phyloP scores from a whole-genome alignment of 2,329 filamentous ascomycete genomes.

The Fusarium tanahbumbuense region DNA sequence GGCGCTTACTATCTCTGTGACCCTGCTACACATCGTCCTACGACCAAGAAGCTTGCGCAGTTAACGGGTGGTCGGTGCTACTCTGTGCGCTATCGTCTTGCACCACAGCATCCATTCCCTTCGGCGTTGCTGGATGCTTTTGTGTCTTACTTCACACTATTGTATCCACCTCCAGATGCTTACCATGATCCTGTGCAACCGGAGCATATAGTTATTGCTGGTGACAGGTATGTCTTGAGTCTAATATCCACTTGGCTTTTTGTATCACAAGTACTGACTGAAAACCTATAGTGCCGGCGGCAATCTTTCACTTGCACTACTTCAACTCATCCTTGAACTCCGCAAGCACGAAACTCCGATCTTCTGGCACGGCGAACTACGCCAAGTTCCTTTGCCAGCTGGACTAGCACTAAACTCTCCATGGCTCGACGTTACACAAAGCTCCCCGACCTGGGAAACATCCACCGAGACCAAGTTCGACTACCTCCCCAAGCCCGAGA shows the following conservation, averaged over 20 bases:
- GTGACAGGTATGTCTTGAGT: constrained; percentile 66
- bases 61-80: constrained; percentile 75
- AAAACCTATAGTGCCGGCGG: constrained; percentile 71
- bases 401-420: constrained; percentile 72
- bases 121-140: constrained; percentile 78
- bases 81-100: constrained; percentile 78
- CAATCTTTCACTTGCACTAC: constrained; percentile 73
- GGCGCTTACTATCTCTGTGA: constrained; percentile 81
- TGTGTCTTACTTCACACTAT: constrained; percentile 76
- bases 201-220: constrained; percentile 75
- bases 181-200: constrained; percentile 74
- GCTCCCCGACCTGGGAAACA: constrained; percentile 51
- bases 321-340: constrained; percentile 76
- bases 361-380: constrained; percentile 68
- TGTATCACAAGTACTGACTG: constrained; percentile 26
- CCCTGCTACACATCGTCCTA: constrained; percentile 71
- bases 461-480: constrained; percentile 48
- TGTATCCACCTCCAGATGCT: constrained; percentile 76
- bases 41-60: constrained; percentile 71
- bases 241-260: neutral
- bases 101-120: constrained; percentile 81
- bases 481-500: constrained; percentile 63
- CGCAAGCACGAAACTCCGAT: constrained; percentile 59
- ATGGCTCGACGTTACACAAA: constrained; percentile 78
- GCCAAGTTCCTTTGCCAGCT: constrained; percentile 73